A percentile compares a stretch with the other conserved stretches of the same genome.
These are phyloP conservation scores for Aureobasidium vineae DNA, from an alignment of 2,329 filamentous ascomycete species.

Conservation along the genomic window DNA sequence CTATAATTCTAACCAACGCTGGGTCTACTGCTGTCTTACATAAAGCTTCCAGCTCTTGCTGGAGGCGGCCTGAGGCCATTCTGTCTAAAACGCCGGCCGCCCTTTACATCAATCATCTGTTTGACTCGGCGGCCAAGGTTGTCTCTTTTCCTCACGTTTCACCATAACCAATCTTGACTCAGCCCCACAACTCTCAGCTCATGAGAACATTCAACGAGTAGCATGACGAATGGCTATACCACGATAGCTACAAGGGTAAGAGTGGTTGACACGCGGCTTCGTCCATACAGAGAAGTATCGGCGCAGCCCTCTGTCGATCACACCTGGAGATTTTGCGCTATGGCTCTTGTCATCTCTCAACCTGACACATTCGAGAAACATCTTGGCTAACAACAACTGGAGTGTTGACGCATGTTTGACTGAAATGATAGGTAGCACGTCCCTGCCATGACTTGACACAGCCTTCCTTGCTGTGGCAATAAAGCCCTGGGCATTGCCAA, in stretches of 20 bases:
- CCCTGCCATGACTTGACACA: slow-evolving; percentile 1
- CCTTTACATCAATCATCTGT: neutral
- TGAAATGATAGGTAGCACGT: neutral
- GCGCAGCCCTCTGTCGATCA: slow-evolving; percentile 12
- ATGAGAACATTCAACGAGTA: neutral
- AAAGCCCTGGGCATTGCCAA: neutral
- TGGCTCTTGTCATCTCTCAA: slow-evolving; percentile 7
- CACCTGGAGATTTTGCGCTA: neutral
- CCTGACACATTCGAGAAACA: slow-evolving; percentile 21
- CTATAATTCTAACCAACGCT: neutral
- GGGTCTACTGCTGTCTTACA: neutral
- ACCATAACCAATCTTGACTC: slow-evolving; percentile 4
- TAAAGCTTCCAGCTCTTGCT: neutral
- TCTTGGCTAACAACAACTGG: neutral
- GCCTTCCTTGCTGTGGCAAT: neutral
- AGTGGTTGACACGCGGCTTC: slow-evolving; percentile 5
- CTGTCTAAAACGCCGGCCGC: neutral
- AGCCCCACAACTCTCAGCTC: neutral
- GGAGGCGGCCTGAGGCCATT: neutral
- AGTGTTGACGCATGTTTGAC: slow-evolving; percentile 10
- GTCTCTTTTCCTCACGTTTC: neutral
- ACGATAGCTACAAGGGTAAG: neutral
- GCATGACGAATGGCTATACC: neutral
- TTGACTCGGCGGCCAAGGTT: neutral
- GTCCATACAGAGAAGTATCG: neutral